Base-by-base conservation (phyloP, 148 eudicot species). In the Rhododendron mucronatum region DNA sequence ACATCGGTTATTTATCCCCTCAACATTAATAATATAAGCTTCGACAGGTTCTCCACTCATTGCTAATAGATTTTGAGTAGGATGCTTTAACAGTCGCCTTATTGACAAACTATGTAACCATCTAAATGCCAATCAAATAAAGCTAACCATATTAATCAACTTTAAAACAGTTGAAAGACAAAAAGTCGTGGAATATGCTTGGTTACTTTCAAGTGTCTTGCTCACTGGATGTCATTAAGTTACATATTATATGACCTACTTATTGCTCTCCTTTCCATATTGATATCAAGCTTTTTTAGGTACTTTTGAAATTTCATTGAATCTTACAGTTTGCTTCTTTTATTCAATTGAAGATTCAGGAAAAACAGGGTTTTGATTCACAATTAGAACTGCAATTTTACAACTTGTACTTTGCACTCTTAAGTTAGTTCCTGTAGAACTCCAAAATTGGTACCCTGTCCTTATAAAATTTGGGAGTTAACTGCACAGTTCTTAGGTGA, bases 301-400 rank as follows among this genome's bases (percentile, higher is more conserved):
- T 16, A 33, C 35, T 53, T 28, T 51, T 81, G 35, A 53, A 81
- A 30, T 33, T 26, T 47, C 44, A 82, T 82, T 44, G 28, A 37
- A 57, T 59, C 84, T 21, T 59, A 57, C 7, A 11, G 14, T 35
- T 82, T 47, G 21, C 84, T 57, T 71, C 39, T 57, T 82, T 55
- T 18, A 59, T 59, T 59, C 73, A 15, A 37, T 55, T 55, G 23
- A 11, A 21, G 50, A 59, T 33, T 55, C 44, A 55, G 84, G 41
- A 82, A 20, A 20, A 82, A 20, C n/a, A 55, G n/a, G n/a, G 9
- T 80, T 80, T 80, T 28, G 63, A 80, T 80, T 51, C 83, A 81
- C 26, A 21, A 55, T 55, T 44, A 3, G 26, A 81, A 35, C 35
- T 14, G 21, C 39, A 51, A 26, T 44, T 48, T 80, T 37, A 51